phyloP scores from a whole-genome alignment of 1,284 basidiomycete genomes.

The Cryptococcus sp. region DNA sequence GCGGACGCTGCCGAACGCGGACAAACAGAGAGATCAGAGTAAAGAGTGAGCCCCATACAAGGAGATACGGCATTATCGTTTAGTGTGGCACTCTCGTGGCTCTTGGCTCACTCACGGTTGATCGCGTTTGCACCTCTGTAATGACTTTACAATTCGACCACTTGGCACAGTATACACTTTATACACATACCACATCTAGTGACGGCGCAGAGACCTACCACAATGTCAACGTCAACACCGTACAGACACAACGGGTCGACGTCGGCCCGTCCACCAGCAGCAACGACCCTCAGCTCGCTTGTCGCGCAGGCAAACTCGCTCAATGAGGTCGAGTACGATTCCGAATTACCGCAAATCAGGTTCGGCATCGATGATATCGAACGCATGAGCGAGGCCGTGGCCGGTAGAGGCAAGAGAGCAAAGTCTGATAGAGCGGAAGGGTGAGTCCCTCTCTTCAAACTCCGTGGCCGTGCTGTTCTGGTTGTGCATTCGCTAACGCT shows the following conservation, averaged over 20 bases:
- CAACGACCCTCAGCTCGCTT: slow-evolving; percentile 37
- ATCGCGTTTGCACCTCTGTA: background rate
- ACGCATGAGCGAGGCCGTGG: slow-evolving; percentile 44
- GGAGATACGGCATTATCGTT: background rate
- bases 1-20: no score
- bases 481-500: background rate
- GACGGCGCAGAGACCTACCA: background rate
- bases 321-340: slow-evolving; percentile 36
- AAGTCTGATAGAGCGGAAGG: slow-evolving; percentile 38
- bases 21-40: no score
- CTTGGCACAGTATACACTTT: background rate
- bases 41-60: no score
- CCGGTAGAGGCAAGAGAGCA: slow-evolving; percentile 36
- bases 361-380: slow-evolving; percentile 51
- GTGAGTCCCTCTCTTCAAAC: slow-evolving; percentile 25
- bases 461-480: background rate
- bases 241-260: slow-evolving; percentile 13
- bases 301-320: slow-evolving; percentile 47
- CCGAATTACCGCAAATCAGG: slow-evolving; percentile 48
- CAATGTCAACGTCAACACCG: slow-evolving; percentile 19
- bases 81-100: background rate
- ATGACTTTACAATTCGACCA: no score
- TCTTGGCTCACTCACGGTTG: background rate
- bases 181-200: background rate
- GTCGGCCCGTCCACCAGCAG: slow-evolving; percentile 20